Conservation (phyloP, 306 rosid genomes). For the Lathyrus tuberosus region DNA sequence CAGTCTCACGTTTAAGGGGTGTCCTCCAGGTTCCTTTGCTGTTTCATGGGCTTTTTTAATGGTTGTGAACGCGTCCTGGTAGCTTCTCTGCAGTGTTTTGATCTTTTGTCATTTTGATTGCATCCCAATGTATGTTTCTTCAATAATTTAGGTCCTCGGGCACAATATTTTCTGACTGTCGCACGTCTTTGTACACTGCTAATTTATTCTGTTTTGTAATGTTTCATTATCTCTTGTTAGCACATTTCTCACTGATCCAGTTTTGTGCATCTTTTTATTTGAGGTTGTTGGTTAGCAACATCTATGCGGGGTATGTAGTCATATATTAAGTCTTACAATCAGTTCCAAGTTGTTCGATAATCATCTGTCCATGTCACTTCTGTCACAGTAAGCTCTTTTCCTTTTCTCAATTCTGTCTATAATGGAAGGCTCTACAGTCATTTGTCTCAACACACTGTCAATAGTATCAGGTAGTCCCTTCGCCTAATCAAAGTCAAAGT, state of each 20-base stretch:
- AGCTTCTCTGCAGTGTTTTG: neutral
- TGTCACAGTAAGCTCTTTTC: neutral
- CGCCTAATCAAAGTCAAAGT: too few relatives aligned
- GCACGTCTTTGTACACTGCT: too few relatives aligned
- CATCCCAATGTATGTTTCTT: too few relatives aligned
- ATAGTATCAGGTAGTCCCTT: too few relatives aligned
- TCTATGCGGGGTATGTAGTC: neutral
- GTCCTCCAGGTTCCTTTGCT: neutral
- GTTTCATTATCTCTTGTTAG: too few relatives aligned
- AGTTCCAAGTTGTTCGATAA: neutral
- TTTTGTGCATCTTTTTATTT: too few relatives aligned
- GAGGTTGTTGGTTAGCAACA: neutral
- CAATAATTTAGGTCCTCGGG: too few relatives aligned
- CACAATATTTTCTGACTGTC: too few relatives aligned
- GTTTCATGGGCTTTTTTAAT: neutral
- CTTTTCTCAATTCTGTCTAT: neutral
- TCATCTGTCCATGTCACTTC: neutral
- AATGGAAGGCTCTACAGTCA: neutral
- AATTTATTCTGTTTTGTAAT: too few relatives aligned
- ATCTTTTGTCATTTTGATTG: neutral
- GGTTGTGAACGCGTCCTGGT: neutral
- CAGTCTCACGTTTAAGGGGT: neutral
- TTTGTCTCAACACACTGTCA: too few relatives aligned
- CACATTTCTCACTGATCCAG: too few relatives aligned
- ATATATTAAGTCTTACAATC: neutral